A percentile compares a stretch with the other conserved stretches of the same genome.
Conservation (phyloP, 2,329 filamentous ascomycete genomes). For the Ceratocystis cacaofunesta region DNA sequence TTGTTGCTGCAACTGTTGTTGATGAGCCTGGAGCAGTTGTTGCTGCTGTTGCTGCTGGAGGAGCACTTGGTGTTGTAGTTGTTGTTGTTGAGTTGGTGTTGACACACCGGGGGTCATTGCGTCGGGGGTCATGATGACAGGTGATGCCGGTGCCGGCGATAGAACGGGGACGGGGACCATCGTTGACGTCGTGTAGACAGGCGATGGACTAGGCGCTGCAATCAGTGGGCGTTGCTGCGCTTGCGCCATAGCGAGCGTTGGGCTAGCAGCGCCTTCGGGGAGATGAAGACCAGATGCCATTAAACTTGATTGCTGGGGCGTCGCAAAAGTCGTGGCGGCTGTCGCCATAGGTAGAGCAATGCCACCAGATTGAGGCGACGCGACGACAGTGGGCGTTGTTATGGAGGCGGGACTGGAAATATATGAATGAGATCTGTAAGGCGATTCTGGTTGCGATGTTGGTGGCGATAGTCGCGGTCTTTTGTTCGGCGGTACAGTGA, state of each 20-base stretch:
- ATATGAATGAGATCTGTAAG: slow-evolving; percentile 38
- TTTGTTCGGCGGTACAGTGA: slow-evolving; percentile 53
- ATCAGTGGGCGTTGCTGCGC: slow-evolving; percentile 15
- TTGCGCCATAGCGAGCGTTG: slow-evolving; percentile 18
- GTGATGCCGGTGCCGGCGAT: slow-evolving; percentile 14
- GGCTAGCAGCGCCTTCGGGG: slow-evolving; percentile 17
- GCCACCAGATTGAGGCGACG: slow-evolving; percentile 12
- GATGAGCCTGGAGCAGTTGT: slow-evolving; percentile 4
- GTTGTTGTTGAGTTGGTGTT: slow-evolving; percentile 9
- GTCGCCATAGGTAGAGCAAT: slow-evolving; percentile 13
- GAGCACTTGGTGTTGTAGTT: slow-evolving; percentile 7
- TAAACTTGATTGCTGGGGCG: slow-evolving; percentile 12
- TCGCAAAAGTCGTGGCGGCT: slow-evolving; percentile 12
- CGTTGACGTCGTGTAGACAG: slow-evolving; percentile 19
- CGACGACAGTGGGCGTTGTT: slow-evolving; percentile 25
- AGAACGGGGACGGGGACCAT: slow-evolving; percentile 18
- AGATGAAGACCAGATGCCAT: slow-evolving; percentile 17
- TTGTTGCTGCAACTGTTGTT: slow-evolving; percentile 11
- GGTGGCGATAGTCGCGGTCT: slow-evolving; percentile 56
- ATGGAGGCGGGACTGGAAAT: slow-evolving; percentile 32
- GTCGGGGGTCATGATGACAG: slow-evolving; percentile 12
- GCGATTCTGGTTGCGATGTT: slow-evolving; percentile 50
- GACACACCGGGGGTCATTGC: slow-evolving; percentile 11
- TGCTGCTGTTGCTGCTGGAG: slow-evolving; percentile 12
- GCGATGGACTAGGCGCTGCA: slow-evolving; percentile 9